Evolutionary conservation across 129 eudicot species (phyloP).

Genomic region (Centella asiatica): DNA sequence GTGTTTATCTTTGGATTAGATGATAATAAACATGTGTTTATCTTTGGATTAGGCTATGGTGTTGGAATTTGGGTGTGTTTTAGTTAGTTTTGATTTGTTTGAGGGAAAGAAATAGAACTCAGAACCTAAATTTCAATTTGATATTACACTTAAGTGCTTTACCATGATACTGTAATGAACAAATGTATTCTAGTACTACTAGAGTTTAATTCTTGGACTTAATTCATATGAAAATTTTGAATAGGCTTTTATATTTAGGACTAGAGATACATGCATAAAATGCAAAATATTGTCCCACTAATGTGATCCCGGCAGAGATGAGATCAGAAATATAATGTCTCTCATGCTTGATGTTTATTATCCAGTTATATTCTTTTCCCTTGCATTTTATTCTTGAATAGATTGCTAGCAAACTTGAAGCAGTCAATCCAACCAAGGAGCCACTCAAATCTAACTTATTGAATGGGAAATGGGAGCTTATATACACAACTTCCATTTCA

Average conservation of each 20-base stretch:
- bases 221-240: too few relatives aligned
- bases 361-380: neutral
- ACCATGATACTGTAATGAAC: too few relatives aligned
- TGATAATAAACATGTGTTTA: too few relatives aligned
- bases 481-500: slow-evolving; percentile 75
- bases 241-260: neutral
- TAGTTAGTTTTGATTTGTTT: too few relatives aligned
- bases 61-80: too few relatives aligned
- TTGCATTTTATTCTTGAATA: slow-evolving; percentile 23
- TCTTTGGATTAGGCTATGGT: too few relatives aligned
- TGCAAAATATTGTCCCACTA: neutral
- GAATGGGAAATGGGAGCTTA: slow-evolving; percentile 89
- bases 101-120: too few relatives aligned
- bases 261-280: neutral
- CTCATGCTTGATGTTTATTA: neutral
- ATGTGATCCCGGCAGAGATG: neutral
- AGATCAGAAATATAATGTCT: neutral
- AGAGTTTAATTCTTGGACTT: too few relatives aligned
- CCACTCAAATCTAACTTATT: slow-evolving; percentile 65
- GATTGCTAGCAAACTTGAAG: slow-evolving; percentile 73
- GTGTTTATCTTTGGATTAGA: too few relatives aligned
- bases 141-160: too few relatives aligned
- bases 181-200: too few relatives aligned
- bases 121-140: too few relatives aligned
- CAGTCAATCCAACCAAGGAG: slow-evolving; percentile 65